Evolutionary conservation across 495 filamentous ascomycete genomes (phyloP).

Genomic region (Xylaria intraflava): DNA sequence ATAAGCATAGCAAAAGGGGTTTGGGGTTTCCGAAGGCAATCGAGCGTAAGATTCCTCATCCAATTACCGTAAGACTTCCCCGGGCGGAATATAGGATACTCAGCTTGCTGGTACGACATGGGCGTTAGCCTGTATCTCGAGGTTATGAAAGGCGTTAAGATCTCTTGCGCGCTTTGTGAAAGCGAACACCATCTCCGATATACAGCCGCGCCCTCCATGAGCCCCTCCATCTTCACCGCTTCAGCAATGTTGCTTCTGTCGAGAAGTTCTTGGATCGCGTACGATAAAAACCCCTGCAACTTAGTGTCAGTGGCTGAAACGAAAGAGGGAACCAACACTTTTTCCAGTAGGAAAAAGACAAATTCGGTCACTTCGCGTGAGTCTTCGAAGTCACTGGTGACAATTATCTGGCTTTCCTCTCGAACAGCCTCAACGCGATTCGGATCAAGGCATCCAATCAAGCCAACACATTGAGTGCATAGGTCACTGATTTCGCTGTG

Average conservation of each 20-base stretch:
- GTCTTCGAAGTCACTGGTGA: constrained; percentile 76
- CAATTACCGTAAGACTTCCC: constrained; percentile 63
- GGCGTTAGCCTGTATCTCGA: constrained; percentile 72
- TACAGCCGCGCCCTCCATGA: constrained; percentile 41
- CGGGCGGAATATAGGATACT: constrained; percentile 71
- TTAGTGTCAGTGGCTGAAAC: constrained; percentile 78
- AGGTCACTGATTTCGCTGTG: constrained; percentile 61
- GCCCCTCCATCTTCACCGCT: constrained; percentile 36
- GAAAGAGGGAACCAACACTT: constrained; percentile 86
- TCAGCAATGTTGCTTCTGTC: constrained; percentile 62
- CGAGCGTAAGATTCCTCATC: constrained; percentile 71
- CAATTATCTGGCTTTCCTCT: constrained; percentile 70
- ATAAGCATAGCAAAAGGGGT: constrained; percentile 63
- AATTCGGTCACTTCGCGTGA: constrained; percentile 80
- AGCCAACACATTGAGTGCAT: constrained; percentile 71
- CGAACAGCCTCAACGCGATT: constrained; percentile 77
- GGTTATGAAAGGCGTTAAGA: constrained; percentile 74
- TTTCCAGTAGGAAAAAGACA: constrained; percentile 72
- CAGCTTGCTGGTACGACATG: constrained; percentile 44
- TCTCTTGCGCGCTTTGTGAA: constrained; percentile 66
- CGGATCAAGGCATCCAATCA: constrained; percentile 86
- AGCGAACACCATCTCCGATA: constrained; percentile 70
- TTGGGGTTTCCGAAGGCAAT: constrained; percentile 68
- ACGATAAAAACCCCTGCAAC: constrained; percentile 84
- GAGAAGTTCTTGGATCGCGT: constrained; percentile 86